Percentiles rank a stretch among this genome's conserved stretches.
These are phyloP conservation scores for Euclidium syriacum DNA, from an alignment of 345 rosid genomes.

Conservation along the genomic window DNA sequence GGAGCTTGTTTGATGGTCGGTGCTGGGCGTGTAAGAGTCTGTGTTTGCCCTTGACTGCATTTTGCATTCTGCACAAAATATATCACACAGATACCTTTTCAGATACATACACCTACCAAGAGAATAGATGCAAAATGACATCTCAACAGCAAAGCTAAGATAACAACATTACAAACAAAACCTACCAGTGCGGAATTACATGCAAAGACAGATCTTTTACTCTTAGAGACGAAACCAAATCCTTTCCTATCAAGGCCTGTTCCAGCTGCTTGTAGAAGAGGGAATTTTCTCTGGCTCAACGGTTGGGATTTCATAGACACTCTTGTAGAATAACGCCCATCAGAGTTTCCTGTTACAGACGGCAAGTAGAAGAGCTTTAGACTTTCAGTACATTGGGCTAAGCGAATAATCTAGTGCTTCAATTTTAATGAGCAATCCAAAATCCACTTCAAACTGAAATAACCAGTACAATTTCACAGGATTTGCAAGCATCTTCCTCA, in stretches of 20 bases:
- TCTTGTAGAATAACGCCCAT: slow-evolving; percentile 3
- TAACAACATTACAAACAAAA: background rate
- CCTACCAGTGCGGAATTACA: slow-evolving; percentile 43
- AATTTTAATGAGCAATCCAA: background rate
- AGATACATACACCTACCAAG: background rate
- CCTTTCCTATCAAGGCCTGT: slow-evolving; percentile 9
- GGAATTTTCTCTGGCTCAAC: background rate
- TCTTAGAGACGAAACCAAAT: slow-evolving; percentile 3
- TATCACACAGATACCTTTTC: background rate
- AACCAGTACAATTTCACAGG: background rate
- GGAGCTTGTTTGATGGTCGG: slow-evolving; percentile 82
- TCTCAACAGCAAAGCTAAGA: background rate
- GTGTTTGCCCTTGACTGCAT: slow-evolving; percentile 75
- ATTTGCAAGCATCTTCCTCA: background rate
- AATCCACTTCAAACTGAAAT: background rate
- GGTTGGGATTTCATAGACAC: slow-evolving; percentile 18
- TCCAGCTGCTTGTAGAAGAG: slow-evolving; percentile 17
- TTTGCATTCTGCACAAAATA: slow-evolving; percentile 46
- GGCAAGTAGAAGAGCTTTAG: background rate
- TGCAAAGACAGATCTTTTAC: slow-evolving; percentile 22
- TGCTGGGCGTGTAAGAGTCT: slow-evolving; percentile 60
- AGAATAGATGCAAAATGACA: background rate
- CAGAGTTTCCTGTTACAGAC: slow-evolving; percentile 6
- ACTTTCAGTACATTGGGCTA: background rate
- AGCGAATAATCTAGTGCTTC: background rate